These are phyloP conservation scores for Cyberlindnera galapagoensis DNA, from an alignment of 805 yeast genomes.

Conservation along the genomic window DNA sequence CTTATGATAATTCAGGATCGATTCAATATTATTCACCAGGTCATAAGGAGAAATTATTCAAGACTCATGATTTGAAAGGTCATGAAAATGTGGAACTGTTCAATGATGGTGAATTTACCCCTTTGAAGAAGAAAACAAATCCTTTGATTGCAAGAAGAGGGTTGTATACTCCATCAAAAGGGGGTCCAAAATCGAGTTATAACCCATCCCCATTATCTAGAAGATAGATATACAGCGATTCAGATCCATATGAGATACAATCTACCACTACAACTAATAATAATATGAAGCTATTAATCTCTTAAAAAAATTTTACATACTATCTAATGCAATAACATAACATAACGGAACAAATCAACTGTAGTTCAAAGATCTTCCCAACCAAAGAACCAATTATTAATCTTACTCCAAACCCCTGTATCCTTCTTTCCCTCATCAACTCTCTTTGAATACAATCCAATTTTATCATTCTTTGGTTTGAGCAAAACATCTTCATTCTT, in stretches of 20 bases:
- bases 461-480: constrained; percentile 15
- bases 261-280: neutral
- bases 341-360: no score
- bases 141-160: constrained; percentile 4
- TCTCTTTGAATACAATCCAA: constrained; percentile 16
- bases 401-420: constrained; percentile 23
- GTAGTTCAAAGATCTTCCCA: constrained; percentile 50
- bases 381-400: constrained; percentile 47
- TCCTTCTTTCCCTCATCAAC: constrained; percentile 1
- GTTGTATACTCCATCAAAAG: constrained; percentile 13
- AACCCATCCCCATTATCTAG: constrained; percentile 22
- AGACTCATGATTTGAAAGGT: constrained; percentile 39
- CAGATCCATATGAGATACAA: neutral
- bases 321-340: neutral
- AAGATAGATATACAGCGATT: no score
- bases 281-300: neutral
- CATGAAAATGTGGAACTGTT: constrained; percentile 26
- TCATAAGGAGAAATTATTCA: constrained; percentile 34
- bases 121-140: constrained; percentile 17
- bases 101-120: constrained; percentile 27
- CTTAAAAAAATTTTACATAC: no score
- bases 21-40: constrained; percentile 28
- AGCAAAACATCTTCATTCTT: constrained; percentile 39
- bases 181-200: constrained; percentile 7
- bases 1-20: constrained; percentile 13